Evolutionary conservation across 306 rosid species (phyloP).

Genomic region (Sechiopsis laciniata): DNA sequence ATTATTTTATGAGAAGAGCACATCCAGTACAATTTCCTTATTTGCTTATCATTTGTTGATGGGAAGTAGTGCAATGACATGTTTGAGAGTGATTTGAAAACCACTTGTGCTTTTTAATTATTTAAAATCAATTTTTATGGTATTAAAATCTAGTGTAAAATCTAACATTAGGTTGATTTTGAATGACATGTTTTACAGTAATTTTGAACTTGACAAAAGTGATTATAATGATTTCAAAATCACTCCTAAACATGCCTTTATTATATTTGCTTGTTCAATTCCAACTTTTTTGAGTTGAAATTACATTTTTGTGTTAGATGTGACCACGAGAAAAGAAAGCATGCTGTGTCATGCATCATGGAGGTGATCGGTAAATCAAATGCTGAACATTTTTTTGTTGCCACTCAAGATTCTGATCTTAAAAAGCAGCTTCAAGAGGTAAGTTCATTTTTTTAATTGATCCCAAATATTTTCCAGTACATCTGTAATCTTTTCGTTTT

Average conservation of each 20-base stretch:
- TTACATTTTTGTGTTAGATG: conserved; percentile 44
- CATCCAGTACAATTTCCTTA: too few relatives aligned
- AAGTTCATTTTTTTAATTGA: neutral
- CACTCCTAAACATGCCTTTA: too few relatives aligned
- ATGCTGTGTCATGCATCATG: conserved; percentile 53
- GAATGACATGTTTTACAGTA: too few relatives aligned
- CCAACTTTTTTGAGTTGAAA: conserved; percentile 9
- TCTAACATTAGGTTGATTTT: too few relatives aligned
- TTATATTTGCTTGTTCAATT: conserved; percentile 7
- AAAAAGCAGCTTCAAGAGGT: conserved; percentile 60
- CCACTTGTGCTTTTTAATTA: too few relatives aligned
- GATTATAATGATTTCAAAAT: too few relatives aligned
- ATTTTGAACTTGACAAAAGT: too few relatives aligned
- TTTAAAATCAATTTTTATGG: too few relatives aligned
- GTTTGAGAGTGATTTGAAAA: too few relatives aligned
- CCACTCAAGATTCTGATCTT: conserved; percentile 60
- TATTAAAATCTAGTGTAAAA: too few relatives aligned
- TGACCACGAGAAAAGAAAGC: conserved; percentile 46
- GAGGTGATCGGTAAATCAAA: conserved; percentile 67
- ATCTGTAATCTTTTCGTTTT: neutral
- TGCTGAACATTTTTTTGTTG: conserved; percentile 73
- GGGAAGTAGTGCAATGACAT: neutral
- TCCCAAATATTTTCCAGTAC: neutral
- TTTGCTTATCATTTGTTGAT: neutral
- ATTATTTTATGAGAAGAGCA: too few relatives aligned